phyloP scores from a whole-genome alignment of 768 basidiomycete genomes.

The Rhizopogon roseolus region DNA sequence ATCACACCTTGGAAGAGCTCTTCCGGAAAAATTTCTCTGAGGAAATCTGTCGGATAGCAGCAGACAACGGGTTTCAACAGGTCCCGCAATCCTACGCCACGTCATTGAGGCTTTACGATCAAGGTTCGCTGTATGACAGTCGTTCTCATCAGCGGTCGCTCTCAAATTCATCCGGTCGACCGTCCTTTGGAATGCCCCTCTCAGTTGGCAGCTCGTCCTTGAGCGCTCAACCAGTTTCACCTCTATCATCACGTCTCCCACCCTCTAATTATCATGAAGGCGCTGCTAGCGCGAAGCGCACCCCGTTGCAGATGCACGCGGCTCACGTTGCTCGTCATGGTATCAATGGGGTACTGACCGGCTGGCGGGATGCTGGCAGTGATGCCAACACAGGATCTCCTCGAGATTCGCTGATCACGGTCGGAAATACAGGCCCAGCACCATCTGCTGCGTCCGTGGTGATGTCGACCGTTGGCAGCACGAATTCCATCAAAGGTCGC shows the following conservation, averaged over 20 bases:
- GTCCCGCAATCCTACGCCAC: conserved; percentile 34
- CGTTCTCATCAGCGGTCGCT: conserved; percentile 42
- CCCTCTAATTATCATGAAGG: conserved; percentile 4
- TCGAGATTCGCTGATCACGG: conserved; percentile 72
- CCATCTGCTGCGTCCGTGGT: conserved; percentile 55
- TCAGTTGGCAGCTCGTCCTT: conserved; percentile 43
- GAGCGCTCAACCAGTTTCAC: conserved; percentile 42
- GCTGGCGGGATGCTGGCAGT: conserved; percentile 55
- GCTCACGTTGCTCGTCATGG: conserved; percentile 81
- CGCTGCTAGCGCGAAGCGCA: conserved; percentile 43
- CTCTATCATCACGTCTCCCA: conserved; percentile 26
- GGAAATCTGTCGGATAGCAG: conserved; percentile 68
- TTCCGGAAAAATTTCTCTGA: conserved; percentile 83
- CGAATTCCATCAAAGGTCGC: conserved; percentile 65
- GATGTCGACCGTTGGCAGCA: conserved; percentile 60
- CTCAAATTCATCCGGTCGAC: conserved; percentile 41
- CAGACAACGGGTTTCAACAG: conserved; percentile 52
- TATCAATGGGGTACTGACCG: conserved; percentile 76
- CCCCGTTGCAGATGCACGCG: conserved; percentile 74
- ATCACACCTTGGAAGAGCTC: conserved; percentile 82
- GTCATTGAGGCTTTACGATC: conserved; percentile 37
- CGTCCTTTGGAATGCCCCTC: conserved; percentile 45
- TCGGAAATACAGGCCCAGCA: conserved; percentile 41
- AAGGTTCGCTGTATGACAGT: conserved; percentile 41
- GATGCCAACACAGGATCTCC: conserved; percentile 49